Evolutionary conservation across 257 asterid genomes (phyloP).

Genomic region (Pogostemon cablin): DNA sequence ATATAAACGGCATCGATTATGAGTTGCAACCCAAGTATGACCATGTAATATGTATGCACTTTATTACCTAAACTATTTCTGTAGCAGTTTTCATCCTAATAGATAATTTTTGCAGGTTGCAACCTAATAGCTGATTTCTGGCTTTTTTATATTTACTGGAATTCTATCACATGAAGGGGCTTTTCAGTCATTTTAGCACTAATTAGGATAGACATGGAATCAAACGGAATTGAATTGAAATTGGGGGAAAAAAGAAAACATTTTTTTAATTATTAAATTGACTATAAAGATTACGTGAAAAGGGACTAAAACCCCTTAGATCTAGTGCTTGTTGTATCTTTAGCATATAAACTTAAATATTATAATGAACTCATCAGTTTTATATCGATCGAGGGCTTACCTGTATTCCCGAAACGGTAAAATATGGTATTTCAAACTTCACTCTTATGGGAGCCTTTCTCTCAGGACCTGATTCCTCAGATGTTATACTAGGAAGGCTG

Average conservation of each 20-base stretch:
- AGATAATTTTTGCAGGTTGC: background rate
- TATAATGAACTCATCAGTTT: background rate
- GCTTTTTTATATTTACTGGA: background rate
- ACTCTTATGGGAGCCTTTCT: slow-evolving; percentile 96
- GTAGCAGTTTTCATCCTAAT: no score
- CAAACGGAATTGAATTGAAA: background rate
- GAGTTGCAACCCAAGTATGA: no score
- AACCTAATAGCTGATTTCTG: background rate
- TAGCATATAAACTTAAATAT: background rate
- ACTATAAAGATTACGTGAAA: no score
- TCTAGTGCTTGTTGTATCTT: background rate
- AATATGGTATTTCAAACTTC: slow-evolving; percentile 97
- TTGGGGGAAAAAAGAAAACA: background rate
- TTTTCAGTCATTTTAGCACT: background rate
- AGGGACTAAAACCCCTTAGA: no score
- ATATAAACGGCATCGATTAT: no score
- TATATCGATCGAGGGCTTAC: slow-evolving; percentile 38
- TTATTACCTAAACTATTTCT: no score
- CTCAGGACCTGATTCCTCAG: slow-evolving; percentile 88
- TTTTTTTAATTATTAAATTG: no score
- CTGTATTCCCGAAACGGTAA: slow-evolving; percentile 99
- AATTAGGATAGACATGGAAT: background rate
- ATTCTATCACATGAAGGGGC: background rate
- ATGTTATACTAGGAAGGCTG: slow-evolving; percentile 84
- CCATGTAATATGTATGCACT: no score